Percentiles rank a stretch among this genome's conserved stretches.
Conservation (phyloP, 306 rosid species). For the Vigna hirtella region DNA sequence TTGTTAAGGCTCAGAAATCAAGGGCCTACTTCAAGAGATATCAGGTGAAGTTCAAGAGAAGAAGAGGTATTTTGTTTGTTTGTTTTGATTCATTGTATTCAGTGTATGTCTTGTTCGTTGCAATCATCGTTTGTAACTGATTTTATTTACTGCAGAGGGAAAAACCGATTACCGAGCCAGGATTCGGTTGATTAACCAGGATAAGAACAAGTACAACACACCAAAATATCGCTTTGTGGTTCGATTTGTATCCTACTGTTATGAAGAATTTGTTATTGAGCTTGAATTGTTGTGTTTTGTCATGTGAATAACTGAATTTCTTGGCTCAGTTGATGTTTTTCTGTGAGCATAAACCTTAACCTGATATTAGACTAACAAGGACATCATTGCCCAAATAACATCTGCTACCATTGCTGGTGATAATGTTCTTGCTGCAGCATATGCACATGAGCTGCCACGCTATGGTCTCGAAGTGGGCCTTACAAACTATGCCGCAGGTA, state of each 20-base stretch:
- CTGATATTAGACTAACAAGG: conserved; percentile 72
- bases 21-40: conserved; percentile 57
- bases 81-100: neutral
- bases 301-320: neutral
- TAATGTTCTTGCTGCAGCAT: conserved; percentile 80
- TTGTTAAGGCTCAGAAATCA: conserved; percentile 42
- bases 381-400: conserved; percentile 69
- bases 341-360: conserved; percentile 19
- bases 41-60: conserved; percentile 63
- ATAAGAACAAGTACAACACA: conserved; percentile 88
- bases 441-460: conserved; percentile 72
- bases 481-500: conserved; percentile 95
- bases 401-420: conserved; percentile 94
- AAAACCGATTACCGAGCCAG: conserved; percentile 94
- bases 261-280: neutral
- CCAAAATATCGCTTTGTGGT: conserved; percentile 87
- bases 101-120: too few relatives aligned
- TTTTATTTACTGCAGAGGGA: conserved; percentile 61
- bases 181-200: conserved; percentile 88
- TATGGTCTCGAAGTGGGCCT: conserved; percentile 43
- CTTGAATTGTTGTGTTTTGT: too few relatives aligned
- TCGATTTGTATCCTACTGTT: conserved; percentile 77
- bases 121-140: neutral
- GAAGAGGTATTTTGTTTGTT: conserved; percentile 42
- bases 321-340: neutral